Evolutionary conservation across 2,329 filamentous ascomycete genomes (phyloP).

Genomic region (Metarhizium guizhouense): DNA sequence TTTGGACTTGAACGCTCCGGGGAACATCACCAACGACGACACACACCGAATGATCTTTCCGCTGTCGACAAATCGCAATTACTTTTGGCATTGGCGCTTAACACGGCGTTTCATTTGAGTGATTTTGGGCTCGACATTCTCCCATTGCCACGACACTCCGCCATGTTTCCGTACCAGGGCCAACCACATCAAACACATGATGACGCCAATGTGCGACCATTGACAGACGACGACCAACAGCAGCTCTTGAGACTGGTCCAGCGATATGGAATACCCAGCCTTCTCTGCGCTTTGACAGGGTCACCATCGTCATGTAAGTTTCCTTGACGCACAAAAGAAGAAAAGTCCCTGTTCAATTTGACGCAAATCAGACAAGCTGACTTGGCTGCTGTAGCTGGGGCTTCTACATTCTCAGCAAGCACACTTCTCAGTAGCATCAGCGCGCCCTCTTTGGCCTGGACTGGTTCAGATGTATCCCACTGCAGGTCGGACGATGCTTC

Average conservation of each 20-base stretch:
- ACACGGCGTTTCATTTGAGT: not conserved
- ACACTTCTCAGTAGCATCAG: conserved; percentile 31
- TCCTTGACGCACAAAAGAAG: not conserved
- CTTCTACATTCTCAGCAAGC: conserved; percentile 29
- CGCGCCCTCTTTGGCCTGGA: conserved; percentile 32
- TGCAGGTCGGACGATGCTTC: conserved; percentile 30
- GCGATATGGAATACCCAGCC: conserved; percentile 28
- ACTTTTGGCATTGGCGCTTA: not conserved
- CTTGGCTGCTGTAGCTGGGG: conserved; percentile 21
- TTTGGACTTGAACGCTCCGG: not conserved
- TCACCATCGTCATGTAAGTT: conserved; percentile 28
- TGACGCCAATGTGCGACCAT: conserved; percentile 24
- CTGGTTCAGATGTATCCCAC: conserved; percentile 30
- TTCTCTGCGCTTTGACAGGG: conserved; percentile 27
- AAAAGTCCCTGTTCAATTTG: not conserved
- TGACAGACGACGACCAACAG: conserved; percentile 30
- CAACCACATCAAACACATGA: conserved; percentile 19
- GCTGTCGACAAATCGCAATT: not conserved
- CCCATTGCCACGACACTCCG: not conserved
- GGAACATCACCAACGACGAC: not conserved
- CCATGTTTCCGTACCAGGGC: conserved; percentile 25
- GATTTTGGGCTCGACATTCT: not conserved
- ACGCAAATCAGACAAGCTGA: not conserved
- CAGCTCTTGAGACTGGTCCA: conserved; percentile 26
- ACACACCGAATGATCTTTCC: not conserved